phyloP scores from a whole-genome alignment of 495 filamentous ascomycete genomes.

The Trichodelitschia bisporula region DNA sequence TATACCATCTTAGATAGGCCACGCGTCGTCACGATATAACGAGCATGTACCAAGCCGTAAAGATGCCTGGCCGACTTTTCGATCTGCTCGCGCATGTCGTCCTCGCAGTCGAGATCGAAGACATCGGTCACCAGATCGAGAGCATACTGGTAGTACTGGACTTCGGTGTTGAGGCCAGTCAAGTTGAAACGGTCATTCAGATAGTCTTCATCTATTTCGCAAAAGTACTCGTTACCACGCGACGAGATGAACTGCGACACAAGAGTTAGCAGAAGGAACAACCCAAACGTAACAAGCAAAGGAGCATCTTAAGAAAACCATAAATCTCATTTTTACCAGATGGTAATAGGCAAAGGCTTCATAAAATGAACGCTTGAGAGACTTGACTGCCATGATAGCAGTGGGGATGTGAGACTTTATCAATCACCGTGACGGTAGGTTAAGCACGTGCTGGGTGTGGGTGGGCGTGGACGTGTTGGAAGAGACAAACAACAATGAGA shows the following conservation, averaged over 20 bases:
- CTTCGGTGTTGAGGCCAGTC: conserved; percentile 88
- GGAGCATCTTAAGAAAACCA: neutral
- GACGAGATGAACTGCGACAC: conserved; percentile 75
- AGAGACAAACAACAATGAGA: conserved; percentile 3
- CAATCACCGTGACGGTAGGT: too few relatives aligned
- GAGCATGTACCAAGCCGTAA: conserved; percentile 87
- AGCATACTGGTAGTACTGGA: conserved; percentile 96
- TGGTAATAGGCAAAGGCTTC: too few relatives aligned
- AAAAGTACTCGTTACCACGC: conserved; percentile 96
- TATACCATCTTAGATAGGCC: conserved; percentile 89
- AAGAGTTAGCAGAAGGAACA: neutral
- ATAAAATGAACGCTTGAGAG: too few relatives aligned
- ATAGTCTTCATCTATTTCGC: conserved; percentile 98
- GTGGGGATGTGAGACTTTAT: too few relatives aligned
- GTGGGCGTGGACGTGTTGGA: too few relatives aligned
- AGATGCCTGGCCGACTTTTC: conserved; percentile 93
- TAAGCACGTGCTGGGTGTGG: too few relatives aligned
- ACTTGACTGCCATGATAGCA: too few relatives aligned
- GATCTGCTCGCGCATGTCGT: conserved; percentile 92
- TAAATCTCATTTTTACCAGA: too few relatives aligned
- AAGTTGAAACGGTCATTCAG: conserved; percentile 96
- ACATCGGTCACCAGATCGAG: conserved; percentile 99
- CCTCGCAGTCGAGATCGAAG: conserved; percentile 95
- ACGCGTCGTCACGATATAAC: conserved; percentile 91
- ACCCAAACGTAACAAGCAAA: neutral